Evolutionary conservation across 2,329 filamentous ascomycete genomes (phyloP).

Genomic region (Ascosphaera apis): DNA sequence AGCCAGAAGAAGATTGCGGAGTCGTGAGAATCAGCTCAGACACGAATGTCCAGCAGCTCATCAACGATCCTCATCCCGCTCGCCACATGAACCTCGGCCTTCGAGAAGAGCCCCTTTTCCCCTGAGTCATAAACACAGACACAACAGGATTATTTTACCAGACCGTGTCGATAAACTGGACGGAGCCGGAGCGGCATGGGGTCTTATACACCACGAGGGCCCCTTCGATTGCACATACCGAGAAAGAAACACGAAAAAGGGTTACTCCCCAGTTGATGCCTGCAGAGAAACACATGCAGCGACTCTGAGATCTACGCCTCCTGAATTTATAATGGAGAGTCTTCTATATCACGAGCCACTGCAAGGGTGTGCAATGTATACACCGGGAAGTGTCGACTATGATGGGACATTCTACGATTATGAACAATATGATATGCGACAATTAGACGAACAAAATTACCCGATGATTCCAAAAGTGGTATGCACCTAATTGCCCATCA

Average conservation of each 20-base stretch:
- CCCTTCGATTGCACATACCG: slow-evolving; percentile 68
- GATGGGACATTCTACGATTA: slow-evolving; percentile 53
- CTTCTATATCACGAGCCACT: slow-evolving; percentile 52
- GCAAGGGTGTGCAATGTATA: slow-evolving; percentile 56
- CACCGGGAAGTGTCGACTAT: slow-evolving; percentile 45
- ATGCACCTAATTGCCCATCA: no score
- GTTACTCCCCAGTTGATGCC: slow-evolving; percentile 51
- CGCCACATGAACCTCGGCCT: no score
- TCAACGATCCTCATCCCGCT: no score
- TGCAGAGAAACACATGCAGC: slow-evolving; percentile 49
- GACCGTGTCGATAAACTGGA: slow-evolving; percentile 71
- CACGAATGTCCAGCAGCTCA: no score
- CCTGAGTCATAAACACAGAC: no score
- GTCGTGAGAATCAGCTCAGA: no score
- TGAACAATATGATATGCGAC: slow-evolving; percentile 36
- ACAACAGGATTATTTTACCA: no score
- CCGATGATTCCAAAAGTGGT: no score
- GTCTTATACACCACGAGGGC: slow-evolving; percentile 68
- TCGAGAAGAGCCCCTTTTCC: no score
- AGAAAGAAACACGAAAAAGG: slow-evolving; percentile 43
- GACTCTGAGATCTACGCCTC: slow-evolving; percentile 58
- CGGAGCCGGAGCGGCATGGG: slow-evolving; percentile 21
- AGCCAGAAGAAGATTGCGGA: no score
- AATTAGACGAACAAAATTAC: background rate
- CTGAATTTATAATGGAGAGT: slow-evolving; percentile 53